Evolutionary conservation across 306 rosid species (phyloP).

Genomic region (Echinosophora koreensis): DNA sequence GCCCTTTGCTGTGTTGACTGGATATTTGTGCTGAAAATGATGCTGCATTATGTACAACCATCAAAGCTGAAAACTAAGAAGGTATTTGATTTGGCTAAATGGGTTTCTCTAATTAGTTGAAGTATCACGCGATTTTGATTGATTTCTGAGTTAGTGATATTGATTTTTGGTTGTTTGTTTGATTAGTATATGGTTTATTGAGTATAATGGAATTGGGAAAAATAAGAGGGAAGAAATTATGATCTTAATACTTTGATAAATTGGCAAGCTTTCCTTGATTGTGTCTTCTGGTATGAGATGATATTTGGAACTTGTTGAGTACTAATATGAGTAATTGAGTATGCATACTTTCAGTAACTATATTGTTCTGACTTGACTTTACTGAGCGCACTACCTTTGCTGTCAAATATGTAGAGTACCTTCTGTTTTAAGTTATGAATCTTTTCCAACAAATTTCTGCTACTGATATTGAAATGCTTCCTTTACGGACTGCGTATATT

Average conservation of each 20-base stretch:
- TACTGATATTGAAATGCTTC: slow-evolving; percentile 3
- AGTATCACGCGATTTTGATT: neutral
- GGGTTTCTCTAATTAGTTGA: neutral
- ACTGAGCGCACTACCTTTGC: slow-evolving; percentile 4
- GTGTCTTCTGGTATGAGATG: slow-evolving; percentile 20
- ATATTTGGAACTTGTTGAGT: neutral
- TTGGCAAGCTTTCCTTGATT: slow-evolving; percentile 17
- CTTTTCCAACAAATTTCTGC: neutral
- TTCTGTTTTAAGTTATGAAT: slow-evolving; percentile 6
- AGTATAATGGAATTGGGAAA: neutral
- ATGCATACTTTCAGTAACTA: neutral
- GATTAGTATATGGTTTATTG: neutral
- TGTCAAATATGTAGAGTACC: neutral
- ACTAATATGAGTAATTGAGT: neutral
- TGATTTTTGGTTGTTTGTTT: slow-evolving; percentile 11
- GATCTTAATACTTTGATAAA: neutral
- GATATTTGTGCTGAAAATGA: slow-evolving; percentile 52
- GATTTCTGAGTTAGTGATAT: neutral
- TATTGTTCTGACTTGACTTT: slow-evolving; percentile 12
- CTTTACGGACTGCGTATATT: neutral
- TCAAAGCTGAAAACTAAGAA: slow-evolving; percentile 74
- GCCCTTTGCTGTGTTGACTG: slow-evolving; percentile 10
- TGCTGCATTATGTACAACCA: slow-evolving; percentile 71
- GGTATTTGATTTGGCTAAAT: slow-evolving; percentile 50
- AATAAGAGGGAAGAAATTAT: neutral